phyloP scores from a whole-genome alignment of 2,329 filamentous ascomycete species.

The Fusarium pseudocircinatum region DNA sequence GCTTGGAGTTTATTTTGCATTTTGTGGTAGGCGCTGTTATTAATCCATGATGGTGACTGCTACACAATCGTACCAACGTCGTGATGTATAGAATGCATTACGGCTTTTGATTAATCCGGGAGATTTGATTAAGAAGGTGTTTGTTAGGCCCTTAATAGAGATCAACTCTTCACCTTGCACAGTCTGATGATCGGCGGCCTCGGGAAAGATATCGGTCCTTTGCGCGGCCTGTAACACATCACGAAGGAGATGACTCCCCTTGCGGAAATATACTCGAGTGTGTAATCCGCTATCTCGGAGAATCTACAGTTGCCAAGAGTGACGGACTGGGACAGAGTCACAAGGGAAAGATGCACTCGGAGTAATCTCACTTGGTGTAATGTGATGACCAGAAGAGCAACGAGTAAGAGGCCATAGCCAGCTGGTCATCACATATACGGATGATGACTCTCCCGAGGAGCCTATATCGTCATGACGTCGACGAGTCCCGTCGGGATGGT shows the following conservation, averaged over 20 bases:
- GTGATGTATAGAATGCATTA: neutral
- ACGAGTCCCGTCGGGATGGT: neutral
- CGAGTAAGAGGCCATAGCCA: neutral
- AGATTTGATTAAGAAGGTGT: too few species aligned
- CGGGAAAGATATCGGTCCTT: slow-evolving; percentile 32
- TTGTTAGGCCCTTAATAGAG: neutral
- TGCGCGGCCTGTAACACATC: slow-evolving; percentile 20
- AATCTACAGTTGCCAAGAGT: neutral
- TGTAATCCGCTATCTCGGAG: slow-evolving; percentile 25
- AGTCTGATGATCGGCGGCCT: neutral
- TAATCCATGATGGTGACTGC: neutral
- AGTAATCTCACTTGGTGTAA: slow-evolving; percentile 25
- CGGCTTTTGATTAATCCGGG: neutral
- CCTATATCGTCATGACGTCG: slow-evolving; percentile 6
- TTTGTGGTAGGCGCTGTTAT: neutral
- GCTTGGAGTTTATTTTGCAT: neutral
- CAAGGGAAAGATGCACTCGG: slow-evolving; percentile 3
- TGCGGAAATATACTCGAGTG: slow-evolving; percentile 23
- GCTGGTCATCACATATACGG: neutral
- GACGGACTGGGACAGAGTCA: neutral
- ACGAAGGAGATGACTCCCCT: slow-evolving; percentile 29
- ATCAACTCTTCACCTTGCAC: neutral
- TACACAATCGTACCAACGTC: too few species aligned
- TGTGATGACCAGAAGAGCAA: neutral
- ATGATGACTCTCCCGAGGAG: neutral